Conservation (phyloP, 768 basidiomycete genomes). For the Tubosaeta brunneosetosa region DNA sequence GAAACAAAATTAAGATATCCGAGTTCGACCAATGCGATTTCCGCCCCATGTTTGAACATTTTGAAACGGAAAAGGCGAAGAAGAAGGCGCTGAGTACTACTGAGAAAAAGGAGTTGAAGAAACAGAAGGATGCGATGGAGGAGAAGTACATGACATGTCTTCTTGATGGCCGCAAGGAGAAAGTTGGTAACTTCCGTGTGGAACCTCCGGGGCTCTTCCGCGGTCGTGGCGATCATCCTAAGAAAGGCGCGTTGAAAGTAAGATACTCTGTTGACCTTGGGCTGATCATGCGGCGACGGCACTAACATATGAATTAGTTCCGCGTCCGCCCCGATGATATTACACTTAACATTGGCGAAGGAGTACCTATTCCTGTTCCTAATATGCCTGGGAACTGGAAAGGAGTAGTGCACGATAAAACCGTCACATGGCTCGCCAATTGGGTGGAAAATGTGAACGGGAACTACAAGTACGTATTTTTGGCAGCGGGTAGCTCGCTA, state of each 20-base stretch:
- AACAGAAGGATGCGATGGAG: slow-evolving; percentile 77
- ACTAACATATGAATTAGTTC: slow-evolving; percentile 41
- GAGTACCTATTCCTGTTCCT: slow-evolving; percentile 70
- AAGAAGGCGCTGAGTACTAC: slow-evolving; percentile 81
- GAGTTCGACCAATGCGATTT: slow-evolving; percentile 86
- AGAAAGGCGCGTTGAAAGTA: slow-evolving; percentile 94
- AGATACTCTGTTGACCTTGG: slow-evolving; percentile 11
- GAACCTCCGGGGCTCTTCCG: slow-evolving; percentile 98
- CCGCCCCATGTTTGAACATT: slow-evolving; percentile 88
- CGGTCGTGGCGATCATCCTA: slow-evolving; percentile 97
- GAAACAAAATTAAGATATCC: slow-evolving; percentile 68
- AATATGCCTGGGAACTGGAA: slow-evolving; percentile 94
- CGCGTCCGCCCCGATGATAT: slow-evolving; percentile 95
- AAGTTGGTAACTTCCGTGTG: slow-evolving; percentile 95
- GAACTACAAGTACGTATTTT: slow-evolving; percentile 95
- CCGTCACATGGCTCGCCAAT: slow-evolving; percentile 97
- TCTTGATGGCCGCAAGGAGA: slow-evolving; percentile 97
- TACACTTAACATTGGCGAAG: slow-evolving; percentile 87
- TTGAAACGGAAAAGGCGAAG: slow-evolving; percentile 88
- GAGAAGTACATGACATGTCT: slow-evolving; percentile 78
- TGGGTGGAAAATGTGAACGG: slow-evolving; percentile 99
- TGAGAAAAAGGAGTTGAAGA: slow-evolving; percentile 91
- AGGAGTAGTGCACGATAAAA: slow-evolving; percentile 82
- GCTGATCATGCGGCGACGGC: neutral
- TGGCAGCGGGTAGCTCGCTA: slow-evolving; percentile 94